Conservation (phyloP, 495 filamentous ascomycete species). For the Podospora pseudocomata region DNA sequence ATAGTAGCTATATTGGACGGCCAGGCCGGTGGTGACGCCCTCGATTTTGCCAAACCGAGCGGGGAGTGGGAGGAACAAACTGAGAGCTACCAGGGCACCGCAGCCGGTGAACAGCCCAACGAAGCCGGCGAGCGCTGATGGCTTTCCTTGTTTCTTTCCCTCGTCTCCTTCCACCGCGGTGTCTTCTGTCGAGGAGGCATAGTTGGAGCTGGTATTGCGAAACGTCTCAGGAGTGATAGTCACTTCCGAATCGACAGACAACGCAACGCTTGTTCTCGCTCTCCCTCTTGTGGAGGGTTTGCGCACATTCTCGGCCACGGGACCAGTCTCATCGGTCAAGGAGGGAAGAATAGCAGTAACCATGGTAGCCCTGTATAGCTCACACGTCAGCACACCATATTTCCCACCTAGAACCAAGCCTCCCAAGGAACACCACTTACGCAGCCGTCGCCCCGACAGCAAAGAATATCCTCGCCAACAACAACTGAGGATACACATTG, state of each 20-base stretch:
- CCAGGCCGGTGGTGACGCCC: slow-evolving; percentile 61
- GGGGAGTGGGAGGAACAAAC: slow-evolving; percentile 81
- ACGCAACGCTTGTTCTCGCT: slow-evolving; percentile 40
- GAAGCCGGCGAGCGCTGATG: slow-evolving; percentile 72
- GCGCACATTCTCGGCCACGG: slow-evolving; percentile 24
- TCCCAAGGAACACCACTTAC: slow-evolving; percentile 37
- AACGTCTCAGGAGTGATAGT: slow-evolving; percentile 60
- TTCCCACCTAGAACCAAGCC: background rate
- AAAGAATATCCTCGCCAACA: slow-evolving; percentile 83
- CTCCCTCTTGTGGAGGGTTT: slow-evolving; percentile 14
- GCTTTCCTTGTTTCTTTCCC: slow-evolving; percentile 29
- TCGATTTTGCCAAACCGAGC: slow-evolving; percentile 63
- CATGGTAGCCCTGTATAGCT: slow-evolving; percentile 69
- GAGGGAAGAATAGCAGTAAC: slow-evolving; percentile 91
- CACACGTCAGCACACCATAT: background rate
- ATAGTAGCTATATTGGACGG: slow-evolving; percentile 80
- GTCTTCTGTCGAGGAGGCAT: slow-evolving; percentile 13
- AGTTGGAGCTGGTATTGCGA: slow-evolving; percentile 23
- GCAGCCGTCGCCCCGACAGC: slow-evolving; percentile 86
- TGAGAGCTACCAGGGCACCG: slow-evolving; percentile 80
- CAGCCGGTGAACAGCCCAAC: slow-evolving; percentile 91
- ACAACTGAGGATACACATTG: slow-evolving; percentile 85
- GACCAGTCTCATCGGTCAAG: slow-evolving; percentile 57
- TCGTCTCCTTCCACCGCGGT: slow-evolving; percentile 1
- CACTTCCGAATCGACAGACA: slow-evolving; percentile 58